phyloP scores from a whole-genome alignment of 2,329 filamentous ascomycete genomes.

The Fusarium sp. region DNA sequence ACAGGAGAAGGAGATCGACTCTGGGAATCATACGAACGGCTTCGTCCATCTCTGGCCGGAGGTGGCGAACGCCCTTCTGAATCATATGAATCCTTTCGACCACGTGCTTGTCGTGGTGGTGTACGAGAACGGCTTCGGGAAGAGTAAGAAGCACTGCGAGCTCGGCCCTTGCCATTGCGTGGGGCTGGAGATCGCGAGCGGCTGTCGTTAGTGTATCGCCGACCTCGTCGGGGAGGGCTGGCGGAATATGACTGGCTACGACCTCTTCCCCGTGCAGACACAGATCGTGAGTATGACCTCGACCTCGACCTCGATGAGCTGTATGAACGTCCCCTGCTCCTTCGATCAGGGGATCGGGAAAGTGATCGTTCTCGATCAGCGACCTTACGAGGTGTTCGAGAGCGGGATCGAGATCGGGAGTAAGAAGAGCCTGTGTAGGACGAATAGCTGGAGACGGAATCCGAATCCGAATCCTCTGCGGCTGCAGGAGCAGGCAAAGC shows the following conservation, averaged over 20 bases:
- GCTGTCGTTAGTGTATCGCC: constrained; percentile 43
- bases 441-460: constrained; percentile 82
- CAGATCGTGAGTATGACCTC: constrained; percentile 59
- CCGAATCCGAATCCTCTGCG: constrained; percentile 70
- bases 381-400: constrained; percentile 51
- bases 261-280: constrained; percentile 43
- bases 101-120: constrained; percentile 39
- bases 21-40: constrained; percentile 41
- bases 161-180: constrained; percentile 42
- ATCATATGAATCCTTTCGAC: neutral
- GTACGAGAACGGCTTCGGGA: constrained; percentile 50
- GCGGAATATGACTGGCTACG: constrained; percentile 46
- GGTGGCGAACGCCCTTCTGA: constrained; percentile 15
- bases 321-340: constrained; percentile 43
- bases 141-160: constrained; percentile 48
- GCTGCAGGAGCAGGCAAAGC: constrained; percentile 74
- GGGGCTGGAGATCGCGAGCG: constrained; percentile 48
- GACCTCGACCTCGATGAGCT: constrained; percentile 55
- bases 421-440: constrained; percentile 75
- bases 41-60: constrained; percentile 33
- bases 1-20: constrained; percentile 39
- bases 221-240: constrained; percentile 46
- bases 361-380: constrained; percentile 45
- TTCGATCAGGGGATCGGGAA: constrained; percentile 46
- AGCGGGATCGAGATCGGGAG: constrained; percentile 62